phyloP scores from a whole-genome alignment of 1,139 yeast genomes.

The Yamadazyma pseudoaaseri region DNA sequence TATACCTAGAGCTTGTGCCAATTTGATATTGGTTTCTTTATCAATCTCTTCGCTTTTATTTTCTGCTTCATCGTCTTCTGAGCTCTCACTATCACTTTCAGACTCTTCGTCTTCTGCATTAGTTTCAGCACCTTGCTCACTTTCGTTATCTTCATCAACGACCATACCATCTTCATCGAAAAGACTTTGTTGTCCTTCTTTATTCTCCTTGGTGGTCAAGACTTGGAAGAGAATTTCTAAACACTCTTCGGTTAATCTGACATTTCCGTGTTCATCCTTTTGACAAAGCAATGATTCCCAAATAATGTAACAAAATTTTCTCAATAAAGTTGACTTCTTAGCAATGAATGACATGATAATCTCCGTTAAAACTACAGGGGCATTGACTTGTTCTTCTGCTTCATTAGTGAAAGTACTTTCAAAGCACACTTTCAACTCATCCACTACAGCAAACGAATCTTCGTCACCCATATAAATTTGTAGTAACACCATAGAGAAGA shows the following conservation, averaged over 20 bases:
- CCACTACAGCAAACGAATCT: conserved; percentile 74
- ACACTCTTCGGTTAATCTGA: conserved; percentile 44
- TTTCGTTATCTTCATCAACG: conserved; percentile 30
- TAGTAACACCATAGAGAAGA: conserved; percentile 74
- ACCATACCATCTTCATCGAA: conserved; percentile 65
- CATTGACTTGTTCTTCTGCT: conserved; percentile 30
- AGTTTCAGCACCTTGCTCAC: conserved; percentile 21
- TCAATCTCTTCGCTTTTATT: conserved; percentile 51
- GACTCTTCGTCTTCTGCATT: conserved; percentile 43
- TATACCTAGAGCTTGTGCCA: conserved; percentile 77
- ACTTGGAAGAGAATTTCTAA: conserved; percentile 64
- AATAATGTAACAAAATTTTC: conserved; percentile 67
- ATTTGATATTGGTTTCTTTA: conserved; percentile 62
- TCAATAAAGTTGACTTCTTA: conserved; percentile 67
- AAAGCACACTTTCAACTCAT: conserved; percentile 64
- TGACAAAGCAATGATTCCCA: conserved; percentile 63
- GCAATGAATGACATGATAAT: conserved; percentile 74
- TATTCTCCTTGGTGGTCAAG: conserved; percentile 71
- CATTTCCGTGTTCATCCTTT: conserved; percentile 23
- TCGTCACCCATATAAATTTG: conserved; percentile 79
- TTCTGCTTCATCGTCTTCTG: conserved; percentile 27
- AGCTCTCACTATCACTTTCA: conserved; percentile 26
- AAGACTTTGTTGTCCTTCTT: conserved; percentile 74
- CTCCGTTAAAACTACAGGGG: conserved; percentile 71
- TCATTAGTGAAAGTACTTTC: conserved; percentile 28